phyloP scores from a whole-genome alignment of 495 filamentous ascomycete species.

The Trichoderma orchidacearum region DNA sequence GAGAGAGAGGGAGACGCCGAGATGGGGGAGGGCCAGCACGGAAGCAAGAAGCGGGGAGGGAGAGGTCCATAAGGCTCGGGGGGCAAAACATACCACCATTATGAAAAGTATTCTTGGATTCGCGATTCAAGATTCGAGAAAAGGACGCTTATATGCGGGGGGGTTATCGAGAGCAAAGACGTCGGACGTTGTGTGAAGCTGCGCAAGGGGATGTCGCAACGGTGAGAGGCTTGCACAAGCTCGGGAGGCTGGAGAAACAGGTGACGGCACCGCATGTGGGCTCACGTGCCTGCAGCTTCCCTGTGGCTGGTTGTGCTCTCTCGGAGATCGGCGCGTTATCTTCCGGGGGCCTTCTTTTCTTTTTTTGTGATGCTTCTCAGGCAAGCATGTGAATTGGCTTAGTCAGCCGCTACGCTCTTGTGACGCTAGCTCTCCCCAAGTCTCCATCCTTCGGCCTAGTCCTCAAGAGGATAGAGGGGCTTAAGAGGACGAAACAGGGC shows the following conservation, averaged over 20 bases:
- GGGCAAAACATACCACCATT: constrained; percentile 13
- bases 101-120: constrained; percentile 4
- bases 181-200: not conserved
- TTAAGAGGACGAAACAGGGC: not conserved
- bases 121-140: not conserved
- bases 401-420: not conserved
- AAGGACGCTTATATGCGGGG: no score
- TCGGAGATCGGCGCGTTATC: not conserved
- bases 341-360: not conserved
- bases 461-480: not conserved
- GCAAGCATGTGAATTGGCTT: not conserved
- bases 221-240: not conserved
- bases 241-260: not conserved
- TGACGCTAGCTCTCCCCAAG: not conserved
- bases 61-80: constrained; percentile 4
- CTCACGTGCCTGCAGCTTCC: not conserved
- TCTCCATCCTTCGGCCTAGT: not conserved
- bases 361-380: not conserved
- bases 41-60: not conserved
- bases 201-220: constrained; percentile 1
- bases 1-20: not conserved
- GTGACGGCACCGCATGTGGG: not conserved
- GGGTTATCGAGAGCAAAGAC: not conserved
- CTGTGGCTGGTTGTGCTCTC: no score
- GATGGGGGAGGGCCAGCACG: not conserved